These are phyloP conservation scores for Nannizziopsis arthrosporioides DNA, from an alignment of 2,329 filamentous ascomycete genomes.

Conservation along the genomic window DNA sequence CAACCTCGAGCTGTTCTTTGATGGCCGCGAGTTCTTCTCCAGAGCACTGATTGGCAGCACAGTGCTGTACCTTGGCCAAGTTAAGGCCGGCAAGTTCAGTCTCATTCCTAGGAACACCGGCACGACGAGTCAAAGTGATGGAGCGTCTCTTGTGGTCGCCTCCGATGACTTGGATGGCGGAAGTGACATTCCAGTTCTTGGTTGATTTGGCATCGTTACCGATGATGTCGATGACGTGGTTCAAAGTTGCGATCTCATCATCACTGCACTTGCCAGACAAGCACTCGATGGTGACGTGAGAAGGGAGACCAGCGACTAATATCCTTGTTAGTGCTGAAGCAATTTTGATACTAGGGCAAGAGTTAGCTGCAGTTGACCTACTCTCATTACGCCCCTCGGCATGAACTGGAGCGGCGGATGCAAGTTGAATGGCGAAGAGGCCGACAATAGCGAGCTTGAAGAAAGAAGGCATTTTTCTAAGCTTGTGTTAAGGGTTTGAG, in stretches of 20 bases:
- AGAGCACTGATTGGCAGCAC: slow-evolving; percentile 4
- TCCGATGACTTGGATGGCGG: not conserved
- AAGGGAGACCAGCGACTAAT: not conserved
- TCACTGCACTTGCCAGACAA: slow-evolving; percentile 9
- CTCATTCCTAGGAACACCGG: not conserved
- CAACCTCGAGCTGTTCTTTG: slow-evolving; percentile 5
- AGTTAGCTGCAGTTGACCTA: too few relatives aligned
- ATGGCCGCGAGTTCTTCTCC: slow-evolving; percentile 3
- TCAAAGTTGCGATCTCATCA: slow-evolving; percentile 1
- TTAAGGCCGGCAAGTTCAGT: not conserved
- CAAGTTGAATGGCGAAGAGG: too few relatives aligned
- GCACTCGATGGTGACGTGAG: slow-evolving; percentile 9
- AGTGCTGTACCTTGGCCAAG: slow-evolving; percentile 1
- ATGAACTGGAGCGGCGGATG: too few relatives aligned
- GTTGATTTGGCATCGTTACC: slow-evolving; percentile 3
- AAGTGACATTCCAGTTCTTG: slow-evolving; percentile 6
- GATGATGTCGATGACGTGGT: slow-evolving; percentile 5
- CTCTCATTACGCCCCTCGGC: too few relatives aligned
- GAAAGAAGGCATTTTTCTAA: too few relatives aligned
- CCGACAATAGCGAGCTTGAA: too few relatives aligned
- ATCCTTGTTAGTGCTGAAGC: too few relatives aligned
- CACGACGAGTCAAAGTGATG: slow-evolving; percentile 4
- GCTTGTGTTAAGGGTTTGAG: too few relatives aligned
- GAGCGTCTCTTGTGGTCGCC: not conserved
- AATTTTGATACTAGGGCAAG: too few relatives aligned